Evolutionary conservation across 2,329 filamentous ascomycete genomes (phyloP).

Genomic region (Colletotrichum godetiae): DNA sequence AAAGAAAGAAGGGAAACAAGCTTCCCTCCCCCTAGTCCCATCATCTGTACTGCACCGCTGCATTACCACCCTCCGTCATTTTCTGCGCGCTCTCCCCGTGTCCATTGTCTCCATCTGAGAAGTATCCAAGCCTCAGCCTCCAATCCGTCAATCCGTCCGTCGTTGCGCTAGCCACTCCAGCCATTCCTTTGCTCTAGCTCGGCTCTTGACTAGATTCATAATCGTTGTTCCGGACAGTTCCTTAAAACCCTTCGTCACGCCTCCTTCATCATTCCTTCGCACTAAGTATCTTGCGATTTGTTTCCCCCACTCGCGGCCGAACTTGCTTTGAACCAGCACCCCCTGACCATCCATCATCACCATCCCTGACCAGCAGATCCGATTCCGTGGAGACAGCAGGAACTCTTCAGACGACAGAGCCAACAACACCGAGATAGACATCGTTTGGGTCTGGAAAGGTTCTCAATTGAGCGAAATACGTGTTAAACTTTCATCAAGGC

Average conservation of each 20-base stretch:
- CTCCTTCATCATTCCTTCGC: neutral
- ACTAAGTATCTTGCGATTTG: neutral
- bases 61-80: neutral
- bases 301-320: neutral
- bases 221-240: neutral
- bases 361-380: neutral
- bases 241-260: constrained; percentile 3
- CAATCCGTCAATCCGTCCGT: neutral
- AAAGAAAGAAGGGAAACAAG: constrained; percentile 9
- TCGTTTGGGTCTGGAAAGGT: neutral
- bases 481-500: neutral
- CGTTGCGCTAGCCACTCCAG: constrained; percentile 15
- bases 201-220: neutral
- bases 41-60: neutral
- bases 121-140: constrained; percentile 3
- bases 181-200: constrained; percentile 13
- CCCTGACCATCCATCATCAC: neutral
- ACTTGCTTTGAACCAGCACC: neutral
- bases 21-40: constrained; percentile 5
- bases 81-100: neutral
- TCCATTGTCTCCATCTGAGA: neutral
- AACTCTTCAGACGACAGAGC: neutral
- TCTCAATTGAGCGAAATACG: neutral
- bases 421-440: neutral
- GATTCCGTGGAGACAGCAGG: neutral